phyloP scores from a whole-genome alignment of 768 basidiomycete genomes.

The Cubamyces lactineus region DNA sequence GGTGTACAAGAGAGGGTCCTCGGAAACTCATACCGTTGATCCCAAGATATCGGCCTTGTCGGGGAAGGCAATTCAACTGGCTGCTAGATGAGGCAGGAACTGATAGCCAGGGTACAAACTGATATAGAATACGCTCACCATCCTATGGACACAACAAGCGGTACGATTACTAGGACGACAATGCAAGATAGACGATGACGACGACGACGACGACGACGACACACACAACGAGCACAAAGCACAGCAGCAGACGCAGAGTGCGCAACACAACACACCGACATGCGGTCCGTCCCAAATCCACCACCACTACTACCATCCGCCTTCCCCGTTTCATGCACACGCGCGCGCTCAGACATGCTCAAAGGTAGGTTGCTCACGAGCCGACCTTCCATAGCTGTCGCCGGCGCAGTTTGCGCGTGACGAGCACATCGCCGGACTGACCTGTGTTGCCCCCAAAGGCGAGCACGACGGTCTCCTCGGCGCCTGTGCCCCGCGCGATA shows the following conservation, averaged over 20 bases:
- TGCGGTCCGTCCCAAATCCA: neutral
- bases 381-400: conserved; percentile 49
- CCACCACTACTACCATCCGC: neutral
- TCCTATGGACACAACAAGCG: conserved; percentile 23
- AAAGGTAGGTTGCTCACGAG: conserved; percentile 13
- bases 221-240: conserved; percentile 24
- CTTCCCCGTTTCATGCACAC: neutral
- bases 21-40: too few relatives aligned
- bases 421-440: conserved; percentile 77
- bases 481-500: conserved; percentile 68
- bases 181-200: conserved; percentile 21
- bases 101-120: conserved; percentile 16
- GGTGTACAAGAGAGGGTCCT: neutral
- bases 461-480: conserved; percentile 90
- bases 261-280: conserved; percentile 5
- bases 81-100: too few relatives aligned
- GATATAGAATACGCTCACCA: conserved; percentile 18
- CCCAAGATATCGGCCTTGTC: too few relatives aligned
- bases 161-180: conserved; percentile 21
- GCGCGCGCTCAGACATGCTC: neutral
- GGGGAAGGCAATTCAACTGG: too few relatives aligned
- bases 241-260: conserved; percentile 23
- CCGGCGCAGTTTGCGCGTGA: conserved; percentile 81
- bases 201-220: too few relatives aligned
- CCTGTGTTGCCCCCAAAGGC: conserved; percentile 77